phyloP scores from a whole-genome alignment of 306 rosid species.

The Trifolium fragiferum region DNA sequence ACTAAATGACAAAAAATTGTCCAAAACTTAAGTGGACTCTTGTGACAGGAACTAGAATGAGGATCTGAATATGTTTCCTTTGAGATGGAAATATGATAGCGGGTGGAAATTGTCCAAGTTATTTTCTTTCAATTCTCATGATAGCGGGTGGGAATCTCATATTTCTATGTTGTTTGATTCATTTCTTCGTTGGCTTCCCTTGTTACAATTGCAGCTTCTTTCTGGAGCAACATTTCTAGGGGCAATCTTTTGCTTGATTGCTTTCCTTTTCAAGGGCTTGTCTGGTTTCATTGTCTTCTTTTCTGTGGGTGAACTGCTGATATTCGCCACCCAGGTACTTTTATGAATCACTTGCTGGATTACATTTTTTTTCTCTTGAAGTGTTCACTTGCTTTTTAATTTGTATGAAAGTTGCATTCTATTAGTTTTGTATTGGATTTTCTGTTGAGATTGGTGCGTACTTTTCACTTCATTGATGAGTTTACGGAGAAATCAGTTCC shows the following conservation, averaged over 20 bases:
- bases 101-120: too few species aligned
- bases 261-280: constrained; percentile 76
- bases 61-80: too few species aligned
- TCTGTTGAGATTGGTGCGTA: constrained; percentile 10
- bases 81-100: too few species aligned
- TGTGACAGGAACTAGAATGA: too few species aligned
- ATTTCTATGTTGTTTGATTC: constrained; percentile 13
- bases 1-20: too few species aligned
- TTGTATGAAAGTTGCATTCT: constrained; percentile 24
- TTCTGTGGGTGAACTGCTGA: constrained; percentile 77
- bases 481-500: constrained; percentile 2
- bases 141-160: too few species aligned
- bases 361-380: constrained; percentile 25
- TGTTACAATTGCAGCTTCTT: constrained; percentile 72
- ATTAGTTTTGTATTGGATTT: constrained; percentile 31
- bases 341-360: constrained; percentile 28
- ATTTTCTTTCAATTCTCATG: too few species aligned
- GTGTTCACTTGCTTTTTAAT: constrained; percentile 22
- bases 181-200: constrained; percentile 37
- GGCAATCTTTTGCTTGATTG: constrained; percentile 78
- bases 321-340: constrained; percentile 86
- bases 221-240: constrained; percentile 83
- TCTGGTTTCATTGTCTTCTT: constrained; percentile 67
- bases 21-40: too few species aligned
- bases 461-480: constrained; percentile 14